Conservation (phyloP, 768 basidiomycete genomes). For the Termitomyces sp. region DNA sequence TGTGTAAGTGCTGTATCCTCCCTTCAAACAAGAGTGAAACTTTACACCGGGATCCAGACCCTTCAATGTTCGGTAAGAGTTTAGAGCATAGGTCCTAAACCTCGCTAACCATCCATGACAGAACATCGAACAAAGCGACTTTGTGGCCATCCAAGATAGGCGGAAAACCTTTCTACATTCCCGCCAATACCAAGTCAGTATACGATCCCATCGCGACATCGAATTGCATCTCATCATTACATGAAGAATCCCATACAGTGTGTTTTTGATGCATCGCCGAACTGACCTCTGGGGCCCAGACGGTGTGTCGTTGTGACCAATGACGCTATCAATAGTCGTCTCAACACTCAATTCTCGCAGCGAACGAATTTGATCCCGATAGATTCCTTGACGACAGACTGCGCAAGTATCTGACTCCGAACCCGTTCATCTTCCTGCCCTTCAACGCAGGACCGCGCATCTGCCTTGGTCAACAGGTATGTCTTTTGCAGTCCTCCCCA, state of each 20-base stretch:
- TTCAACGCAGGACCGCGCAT: conserved; percentile 70
- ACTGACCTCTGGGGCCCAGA: conserved; percentile 60
- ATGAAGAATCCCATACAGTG: conserved; percentile 24
- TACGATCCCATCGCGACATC: too few species aligned
- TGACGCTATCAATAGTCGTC: background rate
- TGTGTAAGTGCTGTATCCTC: conserved; percentile 24
- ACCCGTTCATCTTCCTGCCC: conserved; percentile 69
- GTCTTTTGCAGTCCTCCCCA: background rate
- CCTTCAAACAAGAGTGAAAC: background rate
- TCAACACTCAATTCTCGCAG: conserved; percentile 20
- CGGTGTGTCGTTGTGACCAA: conserved; percentile 31
- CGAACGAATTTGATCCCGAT: conserved; percentile 61
- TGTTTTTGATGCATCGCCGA: conserved; percentile 40
- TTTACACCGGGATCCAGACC: conserved; percentile 18
- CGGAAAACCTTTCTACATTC: conserved; percentile 37
- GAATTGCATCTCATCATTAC: conserved; percentile 20
- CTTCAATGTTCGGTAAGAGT: conserved; percentile 26
- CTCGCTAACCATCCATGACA: conserved; percentile 4
- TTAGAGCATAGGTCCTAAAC: background rate
- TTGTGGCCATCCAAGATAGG: conserved; percentile 26
- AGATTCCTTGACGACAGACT: conserved; percentile 61
- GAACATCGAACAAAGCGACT: conserved; percentile 26
- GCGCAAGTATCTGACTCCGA: conserved; percentile 50
- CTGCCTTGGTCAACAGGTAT: conserved; percentile 52
- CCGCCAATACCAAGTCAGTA: conserved; percentile 28